Evolutionary conservation across 768 basidiomycete genomes (phyloP).

Genomic region (Mycena rebaudengoi): DNA sequence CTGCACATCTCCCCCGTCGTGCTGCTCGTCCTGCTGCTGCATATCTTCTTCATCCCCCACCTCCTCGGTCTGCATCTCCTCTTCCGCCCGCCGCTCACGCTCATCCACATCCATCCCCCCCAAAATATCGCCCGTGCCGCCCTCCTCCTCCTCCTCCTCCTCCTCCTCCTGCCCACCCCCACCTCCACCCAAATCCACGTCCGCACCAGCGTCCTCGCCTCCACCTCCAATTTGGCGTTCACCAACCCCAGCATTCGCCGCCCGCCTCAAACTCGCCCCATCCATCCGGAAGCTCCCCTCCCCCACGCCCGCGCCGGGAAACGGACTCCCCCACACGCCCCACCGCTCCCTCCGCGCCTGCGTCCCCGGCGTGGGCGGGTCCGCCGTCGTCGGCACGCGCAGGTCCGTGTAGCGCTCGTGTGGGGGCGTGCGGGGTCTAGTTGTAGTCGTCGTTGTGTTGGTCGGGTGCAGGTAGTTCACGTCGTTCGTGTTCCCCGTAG

Average conservation of each 20-base stretch:
- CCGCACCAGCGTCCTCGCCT: neutral
- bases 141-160: conserved; percentile 15
- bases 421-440: neutral
- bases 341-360: conserved; percentile 48
- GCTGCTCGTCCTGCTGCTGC: too few relatives aligned
- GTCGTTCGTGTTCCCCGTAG: too few relatives aligned
- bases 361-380: conserved; percentile 52
- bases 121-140: too few relatives aligned
- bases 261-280: conserved; percentile 3
- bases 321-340: conserved; percentile 48
- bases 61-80: too few relatives aligned
- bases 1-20: too few relatives aligned
- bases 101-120: too few relatives aligned
- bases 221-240: neutral
- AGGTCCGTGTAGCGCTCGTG: neutral
- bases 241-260: neutral
- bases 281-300: conserved; percentile 26
- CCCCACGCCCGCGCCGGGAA: conserved; percentile 1
- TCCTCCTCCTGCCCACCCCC: neutral
- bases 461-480: neutral
- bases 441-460: neutral
- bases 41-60: too few relatives aligned
- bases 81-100: too few relatives aligned
- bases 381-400: conserved; percentile 52
- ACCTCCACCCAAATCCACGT: neutral